These are phyloP conservation scores for Biscogniauxia mediterranea DNA, from an alignment of 2,329 filamentous ascomycete species.

Conservation along the genomic window DNA sequence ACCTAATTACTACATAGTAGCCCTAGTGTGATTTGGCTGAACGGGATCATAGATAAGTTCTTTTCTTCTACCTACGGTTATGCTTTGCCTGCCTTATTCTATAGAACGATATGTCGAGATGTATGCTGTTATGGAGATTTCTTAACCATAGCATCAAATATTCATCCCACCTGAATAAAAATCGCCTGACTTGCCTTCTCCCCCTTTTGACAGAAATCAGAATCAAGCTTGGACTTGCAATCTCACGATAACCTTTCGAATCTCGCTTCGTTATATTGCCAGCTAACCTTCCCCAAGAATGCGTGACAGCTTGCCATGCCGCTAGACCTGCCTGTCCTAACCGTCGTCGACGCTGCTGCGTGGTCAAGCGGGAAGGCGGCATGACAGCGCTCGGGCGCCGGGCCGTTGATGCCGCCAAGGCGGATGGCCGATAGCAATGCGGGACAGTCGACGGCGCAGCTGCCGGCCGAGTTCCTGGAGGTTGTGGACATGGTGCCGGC, in stretches of 20 bases:
- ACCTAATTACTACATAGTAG: no score
- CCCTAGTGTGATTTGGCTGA: no score
- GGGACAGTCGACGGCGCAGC: constrained; percentile 43
- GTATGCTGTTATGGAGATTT: no score
- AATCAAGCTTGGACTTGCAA: neutral
- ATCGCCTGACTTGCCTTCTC: no score
- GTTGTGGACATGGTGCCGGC: constrained; percentile 21
- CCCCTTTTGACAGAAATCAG: no score
- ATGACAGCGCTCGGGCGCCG: constrained; percentile 49
- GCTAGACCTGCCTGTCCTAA: constrained; percentile 22
- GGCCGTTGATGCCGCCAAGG: constrained; percentile 54
- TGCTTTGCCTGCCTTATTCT: no score
- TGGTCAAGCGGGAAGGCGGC: constrained; percentile 39
- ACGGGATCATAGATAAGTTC: no score
- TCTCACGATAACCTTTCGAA: neutral
- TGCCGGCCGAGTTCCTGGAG: constrained; percentile 47
- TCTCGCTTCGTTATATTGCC: neutral
- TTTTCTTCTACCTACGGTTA: no score
- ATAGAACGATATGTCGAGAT: no score
- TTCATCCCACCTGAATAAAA: no score
- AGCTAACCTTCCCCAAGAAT: neutral
- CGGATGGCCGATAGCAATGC: constrained; percentile 59
- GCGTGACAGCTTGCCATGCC: constrained; percentile 14
- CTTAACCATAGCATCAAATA: no score
- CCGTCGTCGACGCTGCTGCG: constrained; percentile 19